These are phyloP conservation scores for Orobanche coerulescens DNA, from an alignment of 257 asterid species.

Conservation along the genomic window DNA sequence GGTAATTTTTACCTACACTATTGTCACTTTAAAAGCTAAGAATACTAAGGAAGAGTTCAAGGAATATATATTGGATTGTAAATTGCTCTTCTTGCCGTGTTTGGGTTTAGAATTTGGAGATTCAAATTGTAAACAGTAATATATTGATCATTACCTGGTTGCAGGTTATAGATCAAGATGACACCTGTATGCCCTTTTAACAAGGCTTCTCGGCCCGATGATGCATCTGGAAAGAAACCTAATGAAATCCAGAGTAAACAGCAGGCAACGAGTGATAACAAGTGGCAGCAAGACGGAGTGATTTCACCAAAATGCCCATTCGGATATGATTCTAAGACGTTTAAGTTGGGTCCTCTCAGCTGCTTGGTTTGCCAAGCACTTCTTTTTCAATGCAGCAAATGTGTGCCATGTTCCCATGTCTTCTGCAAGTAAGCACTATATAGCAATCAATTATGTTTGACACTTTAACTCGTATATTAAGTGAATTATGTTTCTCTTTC, in stretches of 20 bases:
- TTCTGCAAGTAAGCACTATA: conserved; percentile 71
- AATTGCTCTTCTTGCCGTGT: too few species aligned
- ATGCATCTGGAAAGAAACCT: conserved; percentile 49
- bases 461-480: too few species aligned
- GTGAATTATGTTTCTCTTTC: neutral
- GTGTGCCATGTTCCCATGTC: conserved; percentile 83
- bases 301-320: conserved; percentile 49
- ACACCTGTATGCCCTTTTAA: conserved; percentile 85
- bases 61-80: too few species aligned
- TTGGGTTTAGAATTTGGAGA: too few species aligned
- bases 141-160: conserved; percentile 7
- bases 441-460: too few species aligned
- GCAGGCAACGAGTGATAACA: conserved; percentile 34
- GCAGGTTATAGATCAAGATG: conserved; percentile 52
- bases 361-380: conserved; percentile 89
- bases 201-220: conserved; percentile 75
- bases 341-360: conserved; percentile 90
- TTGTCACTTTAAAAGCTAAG: too few species aligned
- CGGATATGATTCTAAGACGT: conserved; percentile 69
- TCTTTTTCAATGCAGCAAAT: conserved; percentile 77
- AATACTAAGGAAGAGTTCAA: too few species aligned
- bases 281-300: conserved; percentile 35
- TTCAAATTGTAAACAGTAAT: neutral
- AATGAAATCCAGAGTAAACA: conserved; percentile 52
- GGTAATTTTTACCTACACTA: too few species aligned